Percentiles rank a stretch among this genome's conserved stretches.
phyloP scores from a whole-genome alignment of 208 protist species.

The Acanthamoeba triangularis region DNA sequence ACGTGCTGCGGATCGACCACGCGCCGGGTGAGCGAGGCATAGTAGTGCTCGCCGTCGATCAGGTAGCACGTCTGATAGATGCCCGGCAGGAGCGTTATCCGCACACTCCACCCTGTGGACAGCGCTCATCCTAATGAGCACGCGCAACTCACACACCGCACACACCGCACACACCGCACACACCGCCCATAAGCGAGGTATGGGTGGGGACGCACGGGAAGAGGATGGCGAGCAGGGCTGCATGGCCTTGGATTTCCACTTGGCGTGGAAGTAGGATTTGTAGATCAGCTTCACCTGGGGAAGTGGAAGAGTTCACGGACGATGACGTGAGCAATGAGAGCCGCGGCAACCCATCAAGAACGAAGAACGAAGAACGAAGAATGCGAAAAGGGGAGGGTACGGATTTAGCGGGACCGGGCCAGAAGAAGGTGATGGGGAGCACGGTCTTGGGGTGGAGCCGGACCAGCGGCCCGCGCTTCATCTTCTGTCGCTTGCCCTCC shows the following conservation, averaged over 20 bases:
- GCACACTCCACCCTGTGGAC: constrained; percentile 21
- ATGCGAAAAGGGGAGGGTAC: neutral
- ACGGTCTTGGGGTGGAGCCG: constrained; percentile 51
- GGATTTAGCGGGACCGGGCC: neutral
- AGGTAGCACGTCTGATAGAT: constrained; percentile 49
- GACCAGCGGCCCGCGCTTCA: constrained; percentile 47
- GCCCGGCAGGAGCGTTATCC: constrained; percentile 31
- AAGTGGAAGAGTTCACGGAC: too few species aligned
- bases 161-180: neutral
- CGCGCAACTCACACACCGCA: neutral
- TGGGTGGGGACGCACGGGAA: neutral
- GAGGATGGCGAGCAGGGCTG: neutral
- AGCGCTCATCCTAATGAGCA: neutral
- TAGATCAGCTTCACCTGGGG: constrained; percentile 47
- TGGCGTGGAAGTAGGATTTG: constrained; percentile 35
- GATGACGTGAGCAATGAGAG: too few species aligned
- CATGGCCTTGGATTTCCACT: constrained; percentile 21
- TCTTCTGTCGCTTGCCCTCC: constrained; percentile 53
- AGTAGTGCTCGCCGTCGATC: constrained; percentile 17
- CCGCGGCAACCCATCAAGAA: neutral
- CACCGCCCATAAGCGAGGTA: neutral
- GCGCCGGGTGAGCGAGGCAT: neutral
- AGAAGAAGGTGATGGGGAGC: constrained; percentile 45
- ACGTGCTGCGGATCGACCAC: constrained; percentile 20
- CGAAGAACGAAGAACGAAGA: neutral